These are phyloP conservation scores for Capronia epimyces DNA, from an alignment of 2,329 filamentous ascomycete species.

Conservation along the genomic window DNA sequence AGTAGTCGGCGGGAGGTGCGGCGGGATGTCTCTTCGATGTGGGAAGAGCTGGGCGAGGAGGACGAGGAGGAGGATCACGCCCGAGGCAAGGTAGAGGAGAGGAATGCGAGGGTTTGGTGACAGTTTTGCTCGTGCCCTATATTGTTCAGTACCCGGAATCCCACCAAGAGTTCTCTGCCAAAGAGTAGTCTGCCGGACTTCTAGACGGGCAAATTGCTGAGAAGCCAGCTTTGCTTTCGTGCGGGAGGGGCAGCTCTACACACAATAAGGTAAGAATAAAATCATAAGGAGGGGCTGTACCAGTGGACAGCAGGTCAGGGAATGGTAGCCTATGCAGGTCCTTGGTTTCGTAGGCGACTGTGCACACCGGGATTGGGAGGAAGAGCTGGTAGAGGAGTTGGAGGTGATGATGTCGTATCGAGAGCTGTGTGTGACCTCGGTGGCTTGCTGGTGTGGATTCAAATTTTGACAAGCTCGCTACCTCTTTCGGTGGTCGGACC, in stretches of 20 bases:
- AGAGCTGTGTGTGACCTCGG: not conserved
- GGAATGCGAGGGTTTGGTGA: conserved; percentile 16
- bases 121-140: conserved; percentile 18
- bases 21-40: conserved; percentile 11
- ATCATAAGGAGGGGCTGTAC: not conserved
- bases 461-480: not conserved
- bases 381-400: not conserved
- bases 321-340: not conserved
- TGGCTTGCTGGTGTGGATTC: not conserved
- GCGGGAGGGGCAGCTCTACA: conserved; percentile 12
- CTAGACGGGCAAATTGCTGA: not conserved
- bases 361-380: too few species aligned
- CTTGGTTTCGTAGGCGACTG: not conserved
- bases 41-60: conserved; percentile 18
- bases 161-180: conserved; percentile 15
- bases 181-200: conserved; percentile 4
- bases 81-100: conserved; percentile 23
- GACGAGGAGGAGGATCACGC: conserved; percentile 17
- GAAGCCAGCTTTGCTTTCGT: conserved; percentile 19
- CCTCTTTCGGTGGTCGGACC: too few species aligned
- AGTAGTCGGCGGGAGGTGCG: not conserved
- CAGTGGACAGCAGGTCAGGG: not conserved
- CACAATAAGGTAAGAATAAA: not conserved
- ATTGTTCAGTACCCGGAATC: conserved; percentile 21
- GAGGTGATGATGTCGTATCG: conserved; percentile 7